Evolutionary conservation across 768 basidiomycete genomes (phyloP).

Genomic region (Tephrocybe sp.): DNA sequence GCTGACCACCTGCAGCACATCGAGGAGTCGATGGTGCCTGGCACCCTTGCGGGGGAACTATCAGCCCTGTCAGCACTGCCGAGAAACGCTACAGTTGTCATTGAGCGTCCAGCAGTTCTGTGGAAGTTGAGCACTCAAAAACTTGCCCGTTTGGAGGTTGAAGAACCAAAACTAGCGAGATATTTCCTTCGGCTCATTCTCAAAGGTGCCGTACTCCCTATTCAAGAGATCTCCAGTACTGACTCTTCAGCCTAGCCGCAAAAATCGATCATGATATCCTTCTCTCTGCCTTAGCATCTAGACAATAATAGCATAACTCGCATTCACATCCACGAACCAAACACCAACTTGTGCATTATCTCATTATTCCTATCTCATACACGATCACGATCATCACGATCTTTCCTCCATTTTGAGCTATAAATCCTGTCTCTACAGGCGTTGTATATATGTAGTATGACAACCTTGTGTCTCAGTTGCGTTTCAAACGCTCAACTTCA

Average conservation of each 20-base stretch:
- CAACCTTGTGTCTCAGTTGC: too few species aligned
- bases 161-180: constrained; percentile 66
- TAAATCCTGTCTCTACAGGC: too few species aligned
- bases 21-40: constrained; percentile 92
- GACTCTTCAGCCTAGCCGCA: constrained; percentile 14
- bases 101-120: constrained; percentile 73
- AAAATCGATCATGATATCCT: constrained; percentile 23
- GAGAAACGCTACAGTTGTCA: constrained; percentile 84
- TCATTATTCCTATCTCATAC: too few species aligned
- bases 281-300: constrained; percentile 20
- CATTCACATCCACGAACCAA: too few species aligned
- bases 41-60: constrained; percentile 90
- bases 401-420: too few species aligned
- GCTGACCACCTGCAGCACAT: constrained; percentile 64
- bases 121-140: constrained; percentile 75
- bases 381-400: too few species aligned
- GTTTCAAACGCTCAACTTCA: too few species aligned
- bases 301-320: too few species aligned
- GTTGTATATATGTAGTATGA: too few species aligned
- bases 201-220: constrained; percentile 58
- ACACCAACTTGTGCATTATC: too few species aligned
- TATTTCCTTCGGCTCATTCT: constrained; percentile 67
- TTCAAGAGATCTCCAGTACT: too few species aligned
- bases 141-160: constrained; percentile 63
- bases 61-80: constrained; percentile 77